A percentile compares a stretch with the other conserved stretches of the same genome.
These are phyloP conservation scores for Truncatella angustata DNA, from an alignment of 2,329 filamentous ascomycete genomes.

Conservation along the genomic window DNA sequence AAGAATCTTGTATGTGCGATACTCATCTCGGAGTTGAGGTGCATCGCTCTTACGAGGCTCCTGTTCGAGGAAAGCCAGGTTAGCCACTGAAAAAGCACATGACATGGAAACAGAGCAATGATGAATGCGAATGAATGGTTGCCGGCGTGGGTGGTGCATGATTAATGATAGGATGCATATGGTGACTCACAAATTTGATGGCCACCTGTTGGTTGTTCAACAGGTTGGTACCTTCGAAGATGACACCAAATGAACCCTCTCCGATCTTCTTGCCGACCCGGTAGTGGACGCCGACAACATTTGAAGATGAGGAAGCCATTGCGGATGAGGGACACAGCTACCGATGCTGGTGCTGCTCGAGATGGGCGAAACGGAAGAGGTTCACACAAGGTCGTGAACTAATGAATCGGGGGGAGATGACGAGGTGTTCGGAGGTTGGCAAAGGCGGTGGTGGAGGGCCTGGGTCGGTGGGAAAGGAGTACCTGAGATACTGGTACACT, in stretches of 20 bases:
- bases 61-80: slow-evolving; percentile 41
- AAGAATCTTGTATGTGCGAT: slow-evolving; percentile 98
- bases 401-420: slow-evolving; percentile 1
- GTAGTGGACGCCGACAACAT: slow-evolving; percentile 98
- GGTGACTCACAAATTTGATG: slow-evolving; percentile 93
- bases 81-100: background rate
- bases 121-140: background rate
- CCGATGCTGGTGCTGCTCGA: background rate
- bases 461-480: background rate
- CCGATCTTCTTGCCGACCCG: slow-evolving; percentile 99
- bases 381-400: too few species aligned
- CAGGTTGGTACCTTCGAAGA: slow-evolving; percentile 97
- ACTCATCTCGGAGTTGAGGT: slow-evolving; percentile 95
- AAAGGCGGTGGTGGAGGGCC: slow-evolving; percentile 4
- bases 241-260: slow-evolving; percentile 97
- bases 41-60: slow-evolving; percentile 99
- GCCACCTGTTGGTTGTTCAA: slow-evolving; percentile 99
- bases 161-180: too few species aligned
- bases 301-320: slow-evolving; percentile 89
- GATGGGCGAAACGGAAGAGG: background rate
- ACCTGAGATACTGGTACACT: background rate
- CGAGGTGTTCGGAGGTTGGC: slow-evolving; percentile 11
- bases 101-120: background rate
- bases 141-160: too few species aligned
- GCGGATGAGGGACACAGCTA: slow-evolving; percentile 20